Evolutionary conservation across 176 grass and related monocot genomes (phyloP), one percentile per base, ranked within the genome.

Genomic region (Oryza brachyantha): DNA sequence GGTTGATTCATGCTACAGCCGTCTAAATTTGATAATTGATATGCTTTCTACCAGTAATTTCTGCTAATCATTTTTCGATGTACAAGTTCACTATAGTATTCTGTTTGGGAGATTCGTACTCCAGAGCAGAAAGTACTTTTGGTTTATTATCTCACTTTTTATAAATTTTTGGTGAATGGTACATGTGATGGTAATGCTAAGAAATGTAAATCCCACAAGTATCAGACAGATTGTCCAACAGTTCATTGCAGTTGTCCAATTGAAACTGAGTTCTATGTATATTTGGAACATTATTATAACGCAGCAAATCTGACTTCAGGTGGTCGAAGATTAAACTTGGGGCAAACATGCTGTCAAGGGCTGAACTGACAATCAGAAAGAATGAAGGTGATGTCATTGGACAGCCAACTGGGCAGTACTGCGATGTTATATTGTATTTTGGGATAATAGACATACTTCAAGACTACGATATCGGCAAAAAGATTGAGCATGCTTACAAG

Each of bases 391-490:
- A 93, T 32, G 61, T 91, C 73, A 79, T 97, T 42, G 90, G 93
- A 70, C 88, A 97, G 73, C 83, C 85, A 72, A 87, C 88, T 4
- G 85, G 93, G 35, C 88, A 97, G 38, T 97, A 86, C 60, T 97
- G 89, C 35, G 85, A 93, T 43, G 93, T 97, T 17, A 88, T 93
- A 68, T 73, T 97, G 42, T 88, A 88, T 75, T 97, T 97, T 24
- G 93, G 93, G 46, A 97, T 97, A 74, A 97, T 97, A 60, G 93
- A 97, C 78, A 97, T 93, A 84, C 91, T 93, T 67, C 93, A 97
- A 90, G 93, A 93, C 79, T 97, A 97, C 42, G 93, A 93, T 75
- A 93, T 97, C 17, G 79, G 88, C 73, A 97, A 97, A 88, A 93
- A 82, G 70, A 65, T 97, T 45, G 93, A 97, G 68, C 93, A 93